Percentiles rank a stretch among this genome's conserved stretches.
Conservation (phyloP, 202 grass and related monocot genomes). For the Panicum virgatum region DNA sequence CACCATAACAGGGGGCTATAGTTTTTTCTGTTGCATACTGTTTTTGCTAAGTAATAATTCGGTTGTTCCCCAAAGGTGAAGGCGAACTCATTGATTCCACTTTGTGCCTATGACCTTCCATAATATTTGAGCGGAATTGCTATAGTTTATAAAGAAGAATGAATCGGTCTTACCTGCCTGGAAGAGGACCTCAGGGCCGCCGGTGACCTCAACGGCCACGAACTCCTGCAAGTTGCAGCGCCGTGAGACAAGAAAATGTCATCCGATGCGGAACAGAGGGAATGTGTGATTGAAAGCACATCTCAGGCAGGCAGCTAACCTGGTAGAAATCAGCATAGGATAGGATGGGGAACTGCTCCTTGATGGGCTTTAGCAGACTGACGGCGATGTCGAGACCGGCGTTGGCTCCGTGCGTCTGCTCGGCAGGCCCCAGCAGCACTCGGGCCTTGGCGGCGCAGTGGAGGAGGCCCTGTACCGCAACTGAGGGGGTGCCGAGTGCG, state of each 20-base stretch:
- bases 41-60: too few relatives aligned
- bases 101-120: too few relatives aligned
- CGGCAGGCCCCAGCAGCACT: too few relatives aligned
- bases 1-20: too few relatives aligned
- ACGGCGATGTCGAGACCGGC: constrained; percentile 84
- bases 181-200: constrained; percentile 87
- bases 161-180: constrained; percentile 59
- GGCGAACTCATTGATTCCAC: too few relatives aligned
- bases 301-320: constrained; percentile 26
- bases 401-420: constrained; percentile 83
- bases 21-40: too few relatives aligned
- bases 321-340: constrained; percentile 96
- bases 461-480: too few relatives aligned
- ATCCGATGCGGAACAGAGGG: not conserved
- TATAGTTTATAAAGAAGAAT: too few relatives aligned
- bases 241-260: not conserved
- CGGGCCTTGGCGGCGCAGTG: too few relatives aligned
- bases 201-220: constrained; percentile 84
- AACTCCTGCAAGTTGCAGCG: constrained; percentile 75
- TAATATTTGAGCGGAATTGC: too few relatives aligned
- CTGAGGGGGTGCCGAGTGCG: too few relatives aligned
- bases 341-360: constrained; percentile 74
- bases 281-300: not conserved
- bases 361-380: constrained; percentile 84
- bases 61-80: too few relatives aligned